These are phyloP conservation scores for Entomortierella beljakovae DNA, from an alignment of 192 early-diverging fungal species.

Conservation along the genomic window DNA sequence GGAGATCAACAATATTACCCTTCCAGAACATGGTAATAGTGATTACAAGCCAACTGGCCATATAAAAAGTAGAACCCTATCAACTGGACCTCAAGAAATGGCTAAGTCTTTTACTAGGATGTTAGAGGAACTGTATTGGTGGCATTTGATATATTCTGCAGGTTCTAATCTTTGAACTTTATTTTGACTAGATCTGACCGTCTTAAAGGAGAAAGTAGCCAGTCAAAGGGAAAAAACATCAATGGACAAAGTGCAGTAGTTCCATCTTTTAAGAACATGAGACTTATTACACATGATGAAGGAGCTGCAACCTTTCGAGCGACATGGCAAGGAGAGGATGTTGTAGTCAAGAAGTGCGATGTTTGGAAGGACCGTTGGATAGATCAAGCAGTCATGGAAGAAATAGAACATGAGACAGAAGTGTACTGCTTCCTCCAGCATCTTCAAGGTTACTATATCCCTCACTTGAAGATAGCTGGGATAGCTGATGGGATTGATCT, in stretches of 20 bases:
- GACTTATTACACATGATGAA: constrained; percentile 19
- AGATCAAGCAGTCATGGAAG: constrained; percentile 3
- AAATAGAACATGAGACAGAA: constrained; percentile 24
- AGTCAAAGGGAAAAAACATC: neutral
- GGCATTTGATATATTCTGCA: neutral
- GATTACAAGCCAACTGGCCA: neutral
- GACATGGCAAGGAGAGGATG: constrained; percentile 9
- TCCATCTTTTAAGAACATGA: constrained; percentile 6
- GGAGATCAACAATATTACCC: neutral
- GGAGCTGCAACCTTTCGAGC: constrained; percentile 13
- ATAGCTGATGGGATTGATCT: constrained; percentile 21
- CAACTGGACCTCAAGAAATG: neutral
- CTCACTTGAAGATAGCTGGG: constrained; percentile 5
- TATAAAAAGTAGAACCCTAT: neutral
- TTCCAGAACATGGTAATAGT: constrained; percentile 9
- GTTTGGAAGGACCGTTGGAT: constrained; percentile 20
- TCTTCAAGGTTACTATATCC: constrained; percentile 18
- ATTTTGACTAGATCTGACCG: neutral
- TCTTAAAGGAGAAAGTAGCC: neutral
- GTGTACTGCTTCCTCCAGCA: constrained; percentile 16
- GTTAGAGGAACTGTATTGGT: neutral
- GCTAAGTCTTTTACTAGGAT: neutral
- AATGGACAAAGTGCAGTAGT: neutral
- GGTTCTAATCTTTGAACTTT: neutral
- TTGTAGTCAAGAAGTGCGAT: constrained; percentile 24